Evolutionary conservation across 2,329 filamentous ascomycete species (phyloP), one percentile per base, ranked within the genome.

Genomic region (Reticulascus tulasneorum): DNA sequence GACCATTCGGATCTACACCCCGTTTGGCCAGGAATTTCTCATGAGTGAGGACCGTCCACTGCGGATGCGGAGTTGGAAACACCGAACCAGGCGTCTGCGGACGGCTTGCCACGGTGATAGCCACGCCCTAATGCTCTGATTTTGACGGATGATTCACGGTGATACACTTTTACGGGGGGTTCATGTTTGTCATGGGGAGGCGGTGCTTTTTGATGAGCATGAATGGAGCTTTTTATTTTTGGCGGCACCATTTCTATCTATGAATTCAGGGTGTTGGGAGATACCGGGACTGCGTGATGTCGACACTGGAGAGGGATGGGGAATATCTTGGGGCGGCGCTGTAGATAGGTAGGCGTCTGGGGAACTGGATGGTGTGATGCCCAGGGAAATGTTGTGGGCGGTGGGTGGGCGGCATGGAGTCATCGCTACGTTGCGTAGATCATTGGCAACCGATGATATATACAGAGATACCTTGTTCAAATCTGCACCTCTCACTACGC

Each of bases 381-480:
- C 18, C 17, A 19, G 18, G 17, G 21, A 5, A 11, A 22, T 2
- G 31, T 10, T 33, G n/a, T 8, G 13, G 26, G 13, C 8, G 26
- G 26, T 9, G 15, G 18, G 23, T 23, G 28, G 8, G 27, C 12
- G 13, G 6, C 10, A 11, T n/a, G 16, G 10, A n/a, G n/a, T n/a
- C n/a, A n/a, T n/a, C n/a, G n/a, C n/a, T n/a, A n/a, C n/a, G n/a
- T n/a, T n/a, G n/a, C n/a, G n/a, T n/a, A n/a, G n/a, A n/a, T n/a
- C n/a, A n/a, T n/a, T n/a, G n/a, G n/a, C 35, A 24, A 26, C 31
- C 31, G 32, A 41, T 32, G 40, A 44, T 22, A 38, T 40, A 38
- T 32, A 45, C 34, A 31, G 37, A 46, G 43, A 46, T 44, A 41
- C 40, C 43, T 46, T n/a, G n/a, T n/a, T n/a, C n/a, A n/a, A n/a